Conservation (phyloP, 73 alveolate genomes). For the Halteria grandinella region DNA sequence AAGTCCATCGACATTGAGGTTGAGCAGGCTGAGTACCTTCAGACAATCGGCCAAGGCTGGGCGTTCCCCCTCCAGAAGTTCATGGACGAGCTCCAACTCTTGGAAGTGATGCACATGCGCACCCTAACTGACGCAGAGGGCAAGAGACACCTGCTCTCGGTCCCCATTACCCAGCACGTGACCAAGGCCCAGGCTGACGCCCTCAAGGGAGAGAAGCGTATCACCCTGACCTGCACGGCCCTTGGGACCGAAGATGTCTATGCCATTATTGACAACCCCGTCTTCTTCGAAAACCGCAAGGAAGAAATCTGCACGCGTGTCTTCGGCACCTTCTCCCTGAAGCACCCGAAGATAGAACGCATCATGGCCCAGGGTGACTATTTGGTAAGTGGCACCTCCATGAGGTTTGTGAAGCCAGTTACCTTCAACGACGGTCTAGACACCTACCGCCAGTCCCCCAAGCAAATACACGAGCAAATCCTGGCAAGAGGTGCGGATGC, state of each 20-base stretch:
- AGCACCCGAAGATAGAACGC: constrained; percentile 66
- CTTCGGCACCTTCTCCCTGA: constrained; percentile 58
- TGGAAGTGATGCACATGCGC: constrained; percentile 59
- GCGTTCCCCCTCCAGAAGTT: constrained; percentile 59
- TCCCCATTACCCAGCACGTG: constrained; percentile 67
- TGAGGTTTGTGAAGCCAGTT: constrained; percentile 51
- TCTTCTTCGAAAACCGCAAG: constrained; percentile 55
- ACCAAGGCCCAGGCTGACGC: constrained; percentile 45
- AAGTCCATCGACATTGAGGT: constrained; percentile 47
- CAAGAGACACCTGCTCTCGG: constrained; percentile 56
- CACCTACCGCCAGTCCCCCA: constrained; percentile 57
- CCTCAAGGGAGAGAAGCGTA: constrained; percentile 24
- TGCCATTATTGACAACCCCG: constrained; percentile 69
- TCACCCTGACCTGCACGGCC: constrained; percentile 57
- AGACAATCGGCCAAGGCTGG: constrained; percentile 70
- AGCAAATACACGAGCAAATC: constrained; percentile 38
- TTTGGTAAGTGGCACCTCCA: constrained; percentile 51
- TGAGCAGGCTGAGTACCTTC: constrained; percentile 60
- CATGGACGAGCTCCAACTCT: constrained; percentile 66
- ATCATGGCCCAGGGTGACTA: constrained; percentile 65
- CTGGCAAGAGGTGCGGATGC: constrained; percentile 64
- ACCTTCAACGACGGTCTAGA: constrained; percentile 63
- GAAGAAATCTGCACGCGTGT: constrained; percentile 67
- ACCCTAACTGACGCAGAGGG: constrained; percentile 50
- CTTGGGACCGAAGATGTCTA: constrained; percentile 43